Evolutionary conservation across 306 rosid species (phyloP).

Genomic region (Vachellia collinsii): DNA sequence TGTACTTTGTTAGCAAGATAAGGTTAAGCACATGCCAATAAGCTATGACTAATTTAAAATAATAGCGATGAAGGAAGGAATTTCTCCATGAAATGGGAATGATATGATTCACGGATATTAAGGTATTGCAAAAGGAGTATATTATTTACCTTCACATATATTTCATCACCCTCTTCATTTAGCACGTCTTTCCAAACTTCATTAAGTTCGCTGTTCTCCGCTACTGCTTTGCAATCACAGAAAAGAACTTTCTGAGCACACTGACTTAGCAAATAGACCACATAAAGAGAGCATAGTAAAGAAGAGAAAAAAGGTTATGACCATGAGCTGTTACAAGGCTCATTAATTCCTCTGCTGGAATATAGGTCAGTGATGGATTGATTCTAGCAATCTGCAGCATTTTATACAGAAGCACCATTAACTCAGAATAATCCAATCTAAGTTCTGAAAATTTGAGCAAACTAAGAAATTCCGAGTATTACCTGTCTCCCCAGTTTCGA

Average conservation of each 20-base stretch:
- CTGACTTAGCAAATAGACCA: constrained; percentile 18
- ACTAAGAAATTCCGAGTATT: constrained; percentile 39
- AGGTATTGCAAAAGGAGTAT: constrained; percentile 31
- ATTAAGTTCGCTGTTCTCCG: constrained; percentile 79
- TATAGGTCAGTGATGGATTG: constrained; percentile 81
- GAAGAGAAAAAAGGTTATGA: constrained; percentile 41
- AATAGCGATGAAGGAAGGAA: constrained; percentile 21
- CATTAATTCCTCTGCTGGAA: constrained; percentile 94
- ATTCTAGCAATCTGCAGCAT: constrained; percentile 70
- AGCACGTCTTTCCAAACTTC: constrained; percentile 95
- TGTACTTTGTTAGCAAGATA: constrained; percentile 1
- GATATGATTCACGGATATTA: constrained; percentile 2
- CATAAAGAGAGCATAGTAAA: constrained; percentile 29
- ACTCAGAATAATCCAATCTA: constrained; percentile 9
- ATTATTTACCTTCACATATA: constrained; percentile 82
- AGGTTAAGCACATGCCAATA: background rate
- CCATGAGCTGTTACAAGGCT: constrained; percentile 99
- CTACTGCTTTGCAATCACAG: constrained; percentile 61
- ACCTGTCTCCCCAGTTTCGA: constrained; percentile 94
- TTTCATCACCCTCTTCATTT: constrained; percentile 93
- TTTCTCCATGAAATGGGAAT: constrained; percentile 22
- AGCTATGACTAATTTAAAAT: background rate
- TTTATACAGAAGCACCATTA: constrained; percentile 27
- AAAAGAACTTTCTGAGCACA: constrained; percentile 14
- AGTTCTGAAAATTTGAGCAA: constrained; percentile 32